A percentile compares a stretch with the other conserved stretches of the same genome.
Evolutionary conservation across 768 basidiomycete genomes (phyloP).

Genomic region (Suillus americanus): DNA sequence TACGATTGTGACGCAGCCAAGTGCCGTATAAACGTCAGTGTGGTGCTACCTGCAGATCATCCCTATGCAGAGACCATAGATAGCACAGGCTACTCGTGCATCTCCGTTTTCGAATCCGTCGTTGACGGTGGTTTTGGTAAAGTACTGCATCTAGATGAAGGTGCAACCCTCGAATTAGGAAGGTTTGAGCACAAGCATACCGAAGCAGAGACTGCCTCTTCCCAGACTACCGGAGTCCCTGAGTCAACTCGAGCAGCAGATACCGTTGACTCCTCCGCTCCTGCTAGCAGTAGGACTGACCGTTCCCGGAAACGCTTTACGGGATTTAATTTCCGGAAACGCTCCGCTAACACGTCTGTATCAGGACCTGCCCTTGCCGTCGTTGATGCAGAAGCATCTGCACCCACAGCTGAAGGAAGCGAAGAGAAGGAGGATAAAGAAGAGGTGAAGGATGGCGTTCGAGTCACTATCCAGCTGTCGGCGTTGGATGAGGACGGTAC

Average conservation of each 20-base stretch:
- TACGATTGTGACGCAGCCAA: slow-evolving; percentile 91
- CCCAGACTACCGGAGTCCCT: slow-evolving; percentile 16
- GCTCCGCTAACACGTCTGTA: slow-evolving; percentile 47
- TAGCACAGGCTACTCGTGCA: slow-evolving; percentile 25
- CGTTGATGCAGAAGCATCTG: slow-evolving; percentile 62
- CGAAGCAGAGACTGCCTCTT: slow-evolving; percentile 18
- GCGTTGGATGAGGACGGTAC: slow-evolving; percentile 78
- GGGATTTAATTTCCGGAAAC: slow-evolving; percentile 66
- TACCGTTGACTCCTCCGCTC: slow-evolving; percentile 13
- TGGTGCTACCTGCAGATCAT: slow-evolving; percentile 66
- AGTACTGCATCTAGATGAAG: slow-evolving; percentile 70
- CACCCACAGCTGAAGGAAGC: slow-evolving; percentile 30
- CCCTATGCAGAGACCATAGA: slow-evolving; percentile 48
- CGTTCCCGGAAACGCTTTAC: slow-evolving; percentile 58
- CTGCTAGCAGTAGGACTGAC: slow-evolving; percentile 15
- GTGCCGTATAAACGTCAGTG: slow-evolving; percentile 77
- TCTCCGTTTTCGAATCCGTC: slow-evolving; percentile 44
- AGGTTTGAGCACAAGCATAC: slow-evolving; percentile 53
- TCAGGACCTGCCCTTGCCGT: slow-evolving; percentile 79
- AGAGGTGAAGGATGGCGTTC: slow-evolving; percentile 62
- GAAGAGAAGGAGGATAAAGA: slow-evolving; percentile 47
- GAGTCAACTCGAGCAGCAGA: slow-evolving; percentile 9
- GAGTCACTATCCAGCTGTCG: slow-evolving; percentile 75
- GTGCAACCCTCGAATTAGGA: slow-evolving; percentile 77
- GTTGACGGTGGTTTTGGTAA: slow-evolving; percentile 85